Base-by-base conservation (phyloP, 257 asterid genomes). In the Thymus quinquecostatus region DNA sequence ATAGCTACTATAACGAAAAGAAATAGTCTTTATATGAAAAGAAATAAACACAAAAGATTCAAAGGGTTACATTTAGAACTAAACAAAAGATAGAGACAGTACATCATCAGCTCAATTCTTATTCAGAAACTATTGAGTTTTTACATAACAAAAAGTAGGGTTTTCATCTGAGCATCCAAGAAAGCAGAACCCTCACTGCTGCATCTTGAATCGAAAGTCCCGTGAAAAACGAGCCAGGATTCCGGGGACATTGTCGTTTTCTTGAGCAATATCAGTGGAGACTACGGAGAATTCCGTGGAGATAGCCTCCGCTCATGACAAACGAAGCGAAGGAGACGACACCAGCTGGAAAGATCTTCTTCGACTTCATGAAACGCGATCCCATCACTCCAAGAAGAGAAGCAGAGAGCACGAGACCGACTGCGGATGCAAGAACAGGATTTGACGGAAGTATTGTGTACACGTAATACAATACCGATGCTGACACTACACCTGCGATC, bases 281-380 rank as follows among this genome's bases (percentile, higher is more conserved):
- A 64, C 91, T 75, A 55, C 95, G 98, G 53, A 91, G 43, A 48
- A 91, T 87, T 6, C 99, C 98, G 40, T 94, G 98, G 79, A 91
- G 29, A 78, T 94, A 91, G 53, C 99, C 99, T 61, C 88, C 96
- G 1, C 79, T 89, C 99, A 94, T 94, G 64, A 91, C 73, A 3
- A 94, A 66, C 38, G 99, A 94, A 4, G 74, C 88, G 11, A 84
- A 33, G 38, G 98, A 84, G 75, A 94, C 93, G 13, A 91, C 67
- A 34, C 98, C 99, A 33, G 98, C 93, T 0, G 97, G 99, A 64
- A 94, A 91, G 63, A 94, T 72, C 89, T 94, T 94, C 43, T 89
- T 90, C 0, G 98, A 91, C 79, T 73, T 88, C 84, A 77, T 85
- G 73, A 88, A 91, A 29, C 99, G 97, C 45, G 87, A 79, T 9